Evolutionary conservation across 352 stramenopile species (phyloP).

Genomic region (Detonula confervacea): DNA sequence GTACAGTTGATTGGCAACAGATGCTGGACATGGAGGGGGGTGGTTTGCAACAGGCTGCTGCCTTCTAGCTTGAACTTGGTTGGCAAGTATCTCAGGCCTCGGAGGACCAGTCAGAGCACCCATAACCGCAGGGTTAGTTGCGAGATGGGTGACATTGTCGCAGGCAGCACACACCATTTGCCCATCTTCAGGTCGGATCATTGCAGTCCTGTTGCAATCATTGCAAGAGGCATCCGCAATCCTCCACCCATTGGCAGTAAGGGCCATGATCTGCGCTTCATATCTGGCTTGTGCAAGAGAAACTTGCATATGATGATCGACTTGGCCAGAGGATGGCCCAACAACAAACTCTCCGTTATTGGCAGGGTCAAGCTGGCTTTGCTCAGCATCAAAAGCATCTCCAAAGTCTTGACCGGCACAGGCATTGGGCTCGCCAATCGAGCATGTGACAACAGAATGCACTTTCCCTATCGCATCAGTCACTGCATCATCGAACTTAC

Average conservation of each 20-base stretch:
- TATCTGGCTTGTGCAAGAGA: not conserved
- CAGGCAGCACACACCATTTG: slow-evolving; percentile 15
- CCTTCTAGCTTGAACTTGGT: no score
- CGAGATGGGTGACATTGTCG: not conserved
- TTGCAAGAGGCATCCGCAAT: slow-evolving; percentile 20
- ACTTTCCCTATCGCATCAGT: slow-evolving; percentile 21
- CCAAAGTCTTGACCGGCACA: not conserved
- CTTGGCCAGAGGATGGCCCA: not conserved
- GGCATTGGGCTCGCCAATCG: not conserved
- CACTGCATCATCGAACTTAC: slow-evolving; percentile 33
- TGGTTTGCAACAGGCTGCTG: not conserved
- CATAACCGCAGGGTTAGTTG: not conserved
- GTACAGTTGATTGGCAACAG: not conserved
- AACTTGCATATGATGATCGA: not conserved
- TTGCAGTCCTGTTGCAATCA: slow-evolving; percentile 18
- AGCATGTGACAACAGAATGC: slow-evolving; percentile 11
- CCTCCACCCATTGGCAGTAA: slow-evolving; percentile 13
- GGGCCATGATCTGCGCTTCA: slow-evolving; percentile 12
- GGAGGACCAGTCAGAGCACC: no score
- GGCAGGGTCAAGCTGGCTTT: not conserved
- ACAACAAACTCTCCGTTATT: not conserved
- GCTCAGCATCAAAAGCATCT: slow-evolving; percentile 5
- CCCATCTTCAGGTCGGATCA: slow-evolving; percentile 16
- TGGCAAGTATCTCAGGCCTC: no score
- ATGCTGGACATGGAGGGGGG: not conserved